Percentiles rank a stretch among this genome's conserved stretches.
These are phyloP conservation scores for Thermomucor indicae-seudaticae DNA, from an alignment of 371 early-diverging fungal genomes.

Conservation along the genomic window DNA sequence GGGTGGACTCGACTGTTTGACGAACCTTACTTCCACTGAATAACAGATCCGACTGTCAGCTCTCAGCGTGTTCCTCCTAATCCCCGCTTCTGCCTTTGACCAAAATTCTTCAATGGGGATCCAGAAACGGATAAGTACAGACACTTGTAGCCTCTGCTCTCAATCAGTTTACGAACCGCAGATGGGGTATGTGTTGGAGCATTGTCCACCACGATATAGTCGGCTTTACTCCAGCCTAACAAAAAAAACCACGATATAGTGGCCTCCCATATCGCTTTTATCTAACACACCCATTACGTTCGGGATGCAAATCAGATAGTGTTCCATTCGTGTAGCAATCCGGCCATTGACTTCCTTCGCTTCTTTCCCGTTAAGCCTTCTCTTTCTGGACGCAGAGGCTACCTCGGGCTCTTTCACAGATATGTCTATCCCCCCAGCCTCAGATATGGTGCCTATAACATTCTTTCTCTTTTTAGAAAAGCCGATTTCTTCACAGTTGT, in stretches of 20 bases:
- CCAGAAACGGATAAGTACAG: not conserved
- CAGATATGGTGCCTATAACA: not conserved
- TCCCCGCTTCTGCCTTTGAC: conserved; percentile 1
- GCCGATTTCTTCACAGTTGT: too few relatives aligned
- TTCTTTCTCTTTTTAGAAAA: too few relatives aligned
- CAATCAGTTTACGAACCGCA: not conserved
- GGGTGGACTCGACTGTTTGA: too few relatives aligned
- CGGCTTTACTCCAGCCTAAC: too few relatives aligned
- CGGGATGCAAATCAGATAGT: not conserved
- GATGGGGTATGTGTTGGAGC: not conserved
- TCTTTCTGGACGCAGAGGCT: too few relatives aligned
- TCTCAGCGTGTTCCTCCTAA: not conserved
- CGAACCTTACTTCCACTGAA: too few relatives aligned
- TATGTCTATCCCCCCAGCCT: not conserved
- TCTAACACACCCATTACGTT: conserved; percentile 4
- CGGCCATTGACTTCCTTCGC: not conserved
- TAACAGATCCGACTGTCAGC: not conserved
- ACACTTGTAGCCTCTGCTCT: conserved; percentile 1
- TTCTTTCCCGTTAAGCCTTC: not conserved
- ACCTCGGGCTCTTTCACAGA: too few relatives aligned
- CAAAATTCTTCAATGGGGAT: not conserved
- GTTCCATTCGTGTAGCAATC: conserved; percentile 3
- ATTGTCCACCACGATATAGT: conserved; percentile 4
- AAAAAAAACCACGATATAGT: too few relatives aligned
- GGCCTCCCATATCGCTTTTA: conserved; percentile 1